Percentiles rank a stretch among this genome's conserved stretches.
phyloP scores from a whole-genome alignment of 2,329 filamentous ascomycete genomes.

The Ambrosiella xylebori region DNA sequence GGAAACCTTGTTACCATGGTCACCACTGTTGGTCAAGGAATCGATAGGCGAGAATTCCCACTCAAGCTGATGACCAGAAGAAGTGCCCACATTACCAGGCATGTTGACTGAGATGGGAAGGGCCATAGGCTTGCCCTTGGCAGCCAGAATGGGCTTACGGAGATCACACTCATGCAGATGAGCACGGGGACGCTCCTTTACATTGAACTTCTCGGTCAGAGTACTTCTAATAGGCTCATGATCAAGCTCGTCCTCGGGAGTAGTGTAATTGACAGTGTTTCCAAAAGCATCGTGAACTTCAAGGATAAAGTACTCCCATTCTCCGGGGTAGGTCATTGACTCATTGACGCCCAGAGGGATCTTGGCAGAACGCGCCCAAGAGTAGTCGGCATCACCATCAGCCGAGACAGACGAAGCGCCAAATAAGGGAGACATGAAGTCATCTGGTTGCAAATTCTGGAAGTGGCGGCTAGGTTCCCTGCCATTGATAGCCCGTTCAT shows the following conservation, averaged over 20 bases:
- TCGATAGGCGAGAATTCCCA: constrained; percentile 71
- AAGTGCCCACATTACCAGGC: constrained; percentile 45
- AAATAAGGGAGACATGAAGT: constrained; percentile 61
- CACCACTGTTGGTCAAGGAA: constrained; percentile 49
- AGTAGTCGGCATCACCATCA: constrained; percentile 40
- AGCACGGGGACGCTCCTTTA: constrained; percentile 70
- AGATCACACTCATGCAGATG: constrained; percentile 60
- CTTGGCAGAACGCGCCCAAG: constrained; percentile 62
- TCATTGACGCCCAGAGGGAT: constrained; percentile 80
- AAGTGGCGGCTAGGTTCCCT: constrained; percentile 74
- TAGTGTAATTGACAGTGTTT: constrained; percentile 63
- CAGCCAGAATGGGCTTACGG: constrained; percentile 65
- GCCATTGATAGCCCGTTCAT: constrained; percentile 73
- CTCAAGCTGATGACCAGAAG: constrained; percentile 52
- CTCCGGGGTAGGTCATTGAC: constrained; percentile 59
- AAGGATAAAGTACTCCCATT: constrained; percentile 81
- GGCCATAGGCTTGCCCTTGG: constrained; percentile 49
- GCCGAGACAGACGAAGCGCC: constrained; percentile 42
- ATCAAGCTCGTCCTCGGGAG: constrained; percentile 50
- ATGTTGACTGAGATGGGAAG: constrained; percentile 40
- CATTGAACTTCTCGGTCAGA: constrained; percentile 60
- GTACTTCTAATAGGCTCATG: constrained; percentile 40
- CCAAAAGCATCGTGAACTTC: constrained; percentile 84
- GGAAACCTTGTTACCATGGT: constrained; percentile 44
- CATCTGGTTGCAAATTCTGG: constrained; percentile 84